phyloP scores from a whole-genome alignment of 345 rosid genomes.

The Heritiera fomes region DNA sequence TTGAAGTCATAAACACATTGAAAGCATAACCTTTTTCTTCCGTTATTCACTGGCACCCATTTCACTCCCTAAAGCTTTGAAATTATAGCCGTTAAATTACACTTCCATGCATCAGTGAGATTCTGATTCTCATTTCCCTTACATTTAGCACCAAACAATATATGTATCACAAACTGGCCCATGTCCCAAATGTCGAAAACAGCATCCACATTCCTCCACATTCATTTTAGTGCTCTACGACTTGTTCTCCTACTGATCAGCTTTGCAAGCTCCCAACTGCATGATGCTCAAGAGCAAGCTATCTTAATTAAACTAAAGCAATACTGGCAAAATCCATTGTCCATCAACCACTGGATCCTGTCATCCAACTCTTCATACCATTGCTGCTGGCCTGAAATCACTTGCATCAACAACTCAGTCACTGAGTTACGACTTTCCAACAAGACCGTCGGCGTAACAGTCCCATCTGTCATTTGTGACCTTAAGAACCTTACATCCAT shows the following conservation, averaged over 20 bases:
- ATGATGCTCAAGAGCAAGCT: conserved; percentile 38
- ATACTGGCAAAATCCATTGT: conserved; percentile 43
- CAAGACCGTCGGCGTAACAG: conserved; percentile 31
- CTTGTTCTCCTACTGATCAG: conserved; percentile 12
- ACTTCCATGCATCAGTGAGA: no score
- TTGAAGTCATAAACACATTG: no score
- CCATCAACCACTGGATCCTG: conserved; percentile 42
- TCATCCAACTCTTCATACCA: conserved; percentile 38
- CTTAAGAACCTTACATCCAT: conserved; percentile 42
- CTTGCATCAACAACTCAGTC: conserved; percentile 41
- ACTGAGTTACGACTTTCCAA: conserved; percentile 23
- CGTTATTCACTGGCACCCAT: no score
- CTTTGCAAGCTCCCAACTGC: conserved; percentile 30
- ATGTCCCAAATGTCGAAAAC: conserved; percentile 9
- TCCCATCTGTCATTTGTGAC: conserved; percentile 57
- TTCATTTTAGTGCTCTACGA: background rate
- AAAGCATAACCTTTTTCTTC: no score
- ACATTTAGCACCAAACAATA: no score
- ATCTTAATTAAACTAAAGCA: conserved; percentile 41
- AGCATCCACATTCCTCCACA: background rate
- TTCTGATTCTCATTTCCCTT: no score
- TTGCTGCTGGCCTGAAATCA: conserved; percentile 58
- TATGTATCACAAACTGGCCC: background rate
- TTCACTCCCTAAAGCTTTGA: no score
- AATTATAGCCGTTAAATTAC: no score